A percentile compares a stretch with the other conserved stretches of the same genome.
phyloP scores from a whole-genome alignment of 75 land plant species.

The Sequoia sempervirens region DNA sequence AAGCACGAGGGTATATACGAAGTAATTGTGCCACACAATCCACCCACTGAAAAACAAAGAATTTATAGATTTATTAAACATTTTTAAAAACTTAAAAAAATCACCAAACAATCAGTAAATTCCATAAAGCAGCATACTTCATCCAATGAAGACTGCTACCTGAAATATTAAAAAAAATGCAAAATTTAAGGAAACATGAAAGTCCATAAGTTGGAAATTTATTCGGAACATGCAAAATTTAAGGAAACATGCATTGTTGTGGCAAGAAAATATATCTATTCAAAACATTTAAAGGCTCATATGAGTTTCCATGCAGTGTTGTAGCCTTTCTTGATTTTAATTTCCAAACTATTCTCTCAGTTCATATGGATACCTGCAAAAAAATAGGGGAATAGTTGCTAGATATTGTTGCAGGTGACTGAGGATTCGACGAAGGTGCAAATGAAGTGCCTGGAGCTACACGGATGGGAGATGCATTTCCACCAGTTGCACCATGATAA shows the following conservation, averaged over 20 bases:
- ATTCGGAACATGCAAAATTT: background rate
- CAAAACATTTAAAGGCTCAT: background rate
- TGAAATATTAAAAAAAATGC: background rate
- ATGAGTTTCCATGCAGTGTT: background rate
- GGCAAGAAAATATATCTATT: background rate
- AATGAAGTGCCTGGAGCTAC: slow-evolving; percentile 48
- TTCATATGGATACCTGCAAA: slow-evolving; percentile 58
- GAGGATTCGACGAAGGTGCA: slow-evolving; percentile 35
- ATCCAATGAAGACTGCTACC: background rate
- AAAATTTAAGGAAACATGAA: background rate
- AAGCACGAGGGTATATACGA: slow-evolving; percentile 91
- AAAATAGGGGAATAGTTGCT: slow-evolving; percentile 87
- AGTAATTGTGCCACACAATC: slow-evolving; percentile 92
- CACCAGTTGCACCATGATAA: slow-evolving; percentile 43
- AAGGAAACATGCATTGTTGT: background rate
- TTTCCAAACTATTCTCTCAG: background rate
- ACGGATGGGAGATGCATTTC: slow-evolving; percentile 63
- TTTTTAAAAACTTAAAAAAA: background rate
- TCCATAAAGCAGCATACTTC: background rate
- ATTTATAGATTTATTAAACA: background rate
- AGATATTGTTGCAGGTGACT: slow-evolving; percentile 55
- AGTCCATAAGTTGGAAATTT: background rate
- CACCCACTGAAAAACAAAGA: slow-evolving; percentile 67
- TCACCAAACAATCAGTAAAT: background rate
- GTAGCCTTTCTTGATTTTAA: background rate